Conservation (phyloP, 139 green algal species). For the Deuterostichococcus epilithicus region DNA sequence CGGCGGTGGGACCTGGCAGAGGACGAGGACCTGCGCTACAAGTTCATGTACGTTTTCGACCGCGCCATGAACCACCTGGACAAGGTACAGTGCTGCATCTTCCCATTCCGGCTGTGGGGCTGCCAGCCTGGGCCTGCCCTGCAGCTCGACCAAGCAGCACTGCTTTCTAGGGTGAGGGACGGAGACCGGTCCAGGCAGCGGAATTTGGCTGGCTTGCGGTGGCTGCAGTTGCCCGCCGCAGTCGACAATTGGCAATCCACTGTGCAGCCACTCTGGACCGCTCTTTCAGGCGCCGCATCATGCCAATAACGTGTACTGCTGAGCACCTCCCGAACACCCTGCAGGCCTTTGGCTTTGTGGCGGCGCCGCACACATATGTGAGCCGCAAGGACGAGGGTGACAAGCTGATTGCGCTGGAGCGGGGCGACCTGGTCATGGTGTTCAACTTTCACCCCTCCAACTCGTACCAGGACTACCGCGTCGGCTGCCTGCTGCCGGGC, state of each 20-base stretch:
- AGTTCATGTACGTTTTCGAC: conserved; percentile 87
- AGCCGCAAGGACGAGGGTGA: conserved; percentile 82
- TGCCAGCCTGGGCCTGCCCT: too few species aligned
- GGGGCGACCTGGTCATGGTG: conserved; percentile 94
- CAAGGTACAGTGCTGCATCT: too few species aligned
- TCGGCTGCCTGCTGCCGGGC: conserved; percentile 73
- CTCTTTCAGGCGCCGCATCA: too few species aligned
- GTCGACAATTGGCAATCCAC: too few species aligned
- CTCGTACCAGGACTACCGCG: conserved; percentile 84
- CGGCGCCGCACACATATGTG: conserved; percentile 71
- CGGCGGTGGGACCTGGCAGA: conserved; percentile 92
- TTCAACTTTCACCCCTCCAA: conserved; percentile 98
- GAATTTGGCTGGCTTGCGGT: too few species aligned
- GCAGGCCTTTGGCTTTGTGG: conserved; percentile 80
- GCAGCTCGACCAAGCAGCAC: too few species aligned
- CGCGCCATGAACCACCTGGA: conserved; percentile 91
- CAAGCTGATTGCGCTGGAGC: conserved; percentile 94
- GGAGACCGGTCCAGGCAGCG: too few species aligned
- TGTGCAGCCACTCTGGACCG: too few species aligned
- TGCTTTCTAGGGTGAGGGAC: too few species aligned
- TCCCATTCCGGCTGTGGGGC: too few species aligned
- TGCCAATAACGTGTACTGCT: background rate
- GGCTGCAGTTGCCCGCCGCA: too few species aligned
- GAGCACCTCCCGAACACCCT: background rate
- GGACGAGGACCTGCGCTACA: conserved; percentile 83